Evolutionary conservation across 2,329 filamentous ascomycete species (phyloP).

Genomic region (Fusarium pilosicola): DNA sequence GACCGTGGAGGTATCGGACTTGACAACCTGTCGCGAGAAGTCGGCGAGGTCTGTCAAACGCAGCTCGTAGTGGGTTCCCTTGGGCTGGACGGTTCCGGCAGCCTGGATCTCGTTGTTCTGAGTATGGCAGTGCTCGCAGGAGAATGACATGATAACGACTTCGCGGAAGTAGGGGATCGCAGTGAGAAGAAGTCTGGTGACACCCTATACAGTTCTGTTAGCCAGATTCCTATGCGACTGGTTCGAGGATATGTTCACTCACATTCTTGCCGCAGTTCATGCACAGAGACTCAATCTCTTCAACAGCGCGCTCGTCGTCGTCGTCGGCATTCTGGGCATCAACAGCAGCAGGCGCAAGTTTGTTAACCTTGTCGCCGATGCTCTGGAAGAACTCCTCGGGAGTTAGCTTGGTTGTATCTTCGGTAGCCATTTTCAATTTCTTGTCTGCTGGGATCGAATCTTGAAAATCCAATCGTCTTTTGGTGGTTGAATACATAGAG

Average conservation of each 20-base stretch:
- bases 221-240: neutral
- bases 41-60: slow-evolving; percentile 78
- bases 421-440: slow-evolving; percentile 58
- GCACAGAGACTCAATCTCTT: slow-evolving; percentile 81
- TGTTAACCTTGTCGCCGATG: slow-evolving; percentile 70
- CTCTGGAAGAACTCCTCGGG: slow-evolving; percentile 68
- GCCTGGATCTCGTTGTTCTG: slow-evolving; percentile 95
- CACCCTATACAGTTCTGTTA: slow-evolving; percentile 67
- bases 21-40: slow-evolving; percentile 87
- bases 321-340: slow-evolving; percentile 51
- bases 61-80: slow-evolving; percentile 85
- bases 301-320: slow-evolving; percentile 67
- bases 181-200: slow-evolving; percentile 86
- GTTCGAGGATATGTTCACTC: slow-evolving; percentile 41
- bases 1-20: slow-evolving; percentile 87
- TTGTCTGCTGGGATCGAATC: slow-evolving; percentile 9
- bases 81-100: slow-evolving; percentile 90
- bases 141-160: slow-evolving; percentile 96
- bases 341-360: slow-evolving; percentile 55
- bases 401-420: slow-evolving; percentile 53
- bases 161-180: slow-evolving; percentile 97
- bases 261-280: slow-evolving; percentile 88
- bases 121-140: slow-evolving; percentile 88
- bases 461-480: slow-evolving; percentile 32
- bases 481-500: slow-evolving; percentile 39